Base-by-base conservation (phyloP, 176 grass and related monocot genomes). In the Phragmites australis region DNA sequence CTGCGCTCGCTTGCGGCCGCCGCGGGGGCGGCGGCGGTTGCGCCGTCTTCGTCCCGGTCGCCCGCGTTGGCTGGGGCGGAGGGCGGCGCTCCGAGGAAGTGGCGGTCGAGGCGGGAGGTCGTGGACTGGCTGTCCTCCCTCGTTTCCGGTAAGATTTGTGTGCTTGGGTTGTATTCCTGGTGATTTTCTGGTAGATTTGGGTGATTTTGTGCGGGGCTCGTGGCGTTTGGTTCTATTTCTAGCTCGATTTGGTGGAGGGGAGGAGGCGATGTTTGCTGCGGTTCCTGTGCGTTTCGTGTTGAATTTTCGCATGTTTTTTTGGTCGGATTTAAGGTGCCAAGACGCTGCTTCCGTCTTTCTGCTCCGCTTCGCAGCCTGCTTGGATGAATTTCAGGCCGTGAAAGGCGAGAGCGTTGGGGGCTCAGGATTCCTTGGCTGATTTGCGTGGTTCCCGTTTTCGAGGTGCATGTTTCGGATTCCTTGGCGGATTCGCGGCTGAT, bases 71-170 rank as follows among this genome's bases (percentile, higher is more conserved):
- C 56, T 50, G 26, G 41, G 64, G 68, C 57, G 65, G 86, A 72
- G 64, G 75, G 57, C 76, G 64, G 47, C 50, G 42, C 74, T 1
- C 85, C 81, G 22, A 75, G 89, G 68, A 89, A 84, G 81, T 97
- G 89, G 94, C 86, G 92, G 80, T 92, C 94, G 7, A 82, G 94
- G 80, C 78, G 94, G 57, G 94, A 97, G 89, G 92, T 97, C 54
- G 82, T 97, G 61, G 94, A 97, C 51, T 97, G 94, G 92, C 77
- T 97, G 16, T 90, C 89, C 26, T 94, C 94, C 18, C 72, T 94
- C 51, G 89, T 94, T 25, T 94, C 89, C 74, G 89, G 94, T 97
- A 81, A 82, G 82, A 68, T 71, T 70, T 9, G n/a, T 40, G 27
- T 10, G 1, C 27, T 79, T 14, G 44, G 13, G 43, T 4, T 18